Conservation (phyloP, 352 stramenopile species). For the Pythium pyrilobum region DNA sequence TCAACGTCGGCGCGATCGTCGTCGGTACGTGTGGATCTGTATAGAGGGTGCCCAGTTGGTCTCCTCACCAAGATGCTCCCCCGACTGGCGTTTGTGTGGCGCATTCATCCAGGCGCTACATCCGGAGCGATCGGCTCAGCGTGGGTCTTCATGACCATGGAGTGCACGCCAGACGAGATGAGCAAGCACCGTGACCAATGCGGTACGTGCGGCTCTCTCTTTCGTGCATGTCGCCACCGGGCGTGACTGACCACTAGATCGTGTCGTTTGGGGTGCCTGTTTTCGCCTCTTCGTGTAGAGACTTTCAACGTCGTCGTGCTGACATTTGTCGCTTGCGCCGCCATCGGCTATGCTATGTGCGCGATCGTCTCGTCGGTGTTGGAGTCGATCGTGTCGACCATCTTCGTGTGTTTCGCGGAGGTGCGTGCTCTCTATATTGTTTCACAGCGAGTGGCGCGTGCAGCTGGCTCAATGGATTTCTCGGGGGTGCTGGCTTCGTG, state of each 20-base stretch:
- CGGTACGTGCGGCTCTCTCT: conserved; percentile 33
- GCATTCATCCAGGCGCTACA: conserved; percentile 35
- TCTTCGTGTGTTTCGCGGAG: conserved; percentile 87
- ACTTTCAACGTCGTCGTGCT: conserved; percentile 81
- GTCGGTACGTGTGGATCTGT: conserved; percentile 75
- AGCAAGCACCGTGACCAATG: conserved; percentile 37
- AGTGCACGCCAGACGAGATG: conserved; percentile 52
- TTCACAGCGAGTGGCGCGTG: no score
- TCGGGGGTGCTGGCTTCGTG: not conserved
- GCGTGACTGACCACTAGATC: not conserved
- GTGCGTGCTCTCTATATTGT: no score
- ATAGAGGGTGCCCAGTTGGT: no score
- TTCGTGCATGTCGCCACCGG: no score
- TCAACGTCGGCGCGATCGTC: conserved; percentile 67
- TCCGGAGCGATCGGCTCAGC: conserved; percentile 68
- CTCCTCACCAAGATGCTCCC: no score
- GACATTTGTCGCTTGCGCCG: conserved; percentile 65
- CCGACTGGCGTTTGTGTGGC: no score
- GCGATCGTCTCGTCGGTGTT: conserved; percentile 78
- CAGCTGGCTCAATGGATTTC: not conserved
- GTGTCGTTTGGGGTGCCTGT: not conserved
- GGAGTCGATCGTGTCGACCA: conserved; percentile 79
- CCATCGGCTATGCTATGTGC: conserved; percentile 83
- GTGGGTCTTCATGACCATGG: conserved; percentile 66
- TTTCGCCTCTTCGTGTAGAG: conserved; percentile 25